A percentile compares a stretch with the other conserved stretches of the same genome.
Conservation (phyloP, 768 basidiomycete species). For the Gymnopilus dilepis region DNA sequence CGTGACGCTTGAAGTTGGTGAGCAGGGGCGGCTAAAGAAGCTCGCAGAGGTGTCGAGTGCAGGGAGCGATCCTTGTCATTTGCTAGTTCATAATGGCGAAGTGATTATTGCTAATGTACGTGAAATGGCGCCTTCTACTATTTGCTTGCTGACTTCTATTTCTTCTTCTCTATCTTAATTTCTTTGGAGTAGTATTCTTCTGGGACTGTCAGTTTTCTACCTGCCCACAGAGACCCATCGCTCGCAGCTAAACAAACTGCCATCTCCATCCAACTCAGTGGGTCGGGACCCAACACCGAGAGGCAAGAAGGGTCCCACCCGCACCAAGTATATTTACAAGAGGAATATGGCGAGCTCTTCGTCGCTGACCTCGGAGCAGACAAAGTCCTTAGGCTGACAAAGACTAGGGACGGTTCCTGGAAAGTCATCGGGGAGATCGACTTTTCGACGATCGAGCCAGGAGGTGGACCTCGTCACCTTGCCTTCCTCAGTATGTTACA, state of each 20-base stretch:
- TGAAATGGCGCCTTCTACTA: conserved; percentile 21
- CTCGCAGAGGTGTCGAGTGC: conserved; percentile 56
- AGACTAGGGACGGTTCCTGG: conserved; percentile 52
- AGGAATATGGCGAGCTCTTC: conserved; percentile 60
- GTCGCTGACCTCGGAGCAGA: conserved; percentile 82
- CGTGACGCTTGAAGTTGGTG: conserved; percentile 61
- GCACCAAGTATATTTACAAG: conserved; percentile 68
- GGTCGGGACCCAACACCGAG: conserved; percentile 64
- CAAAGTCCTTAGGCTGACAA: conserved; percentile 60
- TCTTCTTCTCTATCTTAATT: not conserved
- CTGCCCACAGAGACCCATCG: conserved; percentile 51
- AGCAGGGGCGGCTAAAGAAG: conserved; percentile 56
- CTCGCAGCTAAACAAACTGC: conserved; percentile 46
- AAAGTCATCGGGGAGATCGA: conserved; percentile 50
- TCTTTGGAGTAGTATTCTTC: conserved; percentile 80
- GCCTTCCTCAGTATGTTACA: conserved; percentile 58
- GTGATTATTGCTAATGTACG: conserved; percentile 77
- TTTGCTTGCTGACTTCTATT: not conserved
- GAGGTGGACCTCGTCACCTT: conserved; percentile 76
- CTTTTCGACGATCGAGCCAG: conserved; percentile 42
- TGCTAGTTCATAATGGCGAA: conserved; percentile 60
- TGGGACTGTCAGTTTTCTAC: conserved; percentile 61
- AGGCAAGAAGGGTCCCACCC: conserved; percentile 80
- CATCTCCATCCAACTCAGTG: conserved; percentile 48
- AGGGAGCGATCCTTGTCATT: conserved; percentile 68